Evolutionary conservation across 2,329 filamentous ascomycete genomes (phyloP), one percentile per base, ranked within the genome.

Genomic region (Cladosporium halotolerans): DNA sequence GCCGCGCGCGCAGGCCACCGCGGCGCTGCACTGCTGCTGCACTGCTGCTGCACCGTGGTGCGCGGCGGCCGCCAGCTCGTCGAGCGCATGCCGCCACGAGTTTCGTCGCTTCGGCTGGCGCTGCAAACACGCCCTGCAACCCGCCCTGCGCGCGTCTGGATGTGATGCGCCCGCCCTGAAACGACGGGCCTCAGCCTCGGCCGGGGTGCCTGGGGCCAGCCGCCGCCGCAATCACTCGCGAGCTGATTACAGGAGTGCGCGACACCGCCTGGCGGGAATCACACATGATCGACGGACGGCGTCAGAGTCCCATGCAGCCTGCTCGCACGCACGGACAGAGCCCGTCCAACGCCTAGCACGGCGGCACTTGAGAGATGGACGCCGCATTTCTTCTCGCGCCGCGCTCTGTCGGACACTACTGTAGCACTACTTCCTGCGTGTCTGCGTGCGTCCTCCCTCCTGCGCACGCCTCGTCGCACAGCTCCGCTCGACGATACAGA

Each of bases 231-330:
- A 28, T 28, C 23, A 28, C 4, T 28, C 5, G 5, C 2, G 23
- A 23, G 40, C 18, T 32, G 41, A 51, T 51, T 51, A 38, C 40
- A 51, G 48, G 48, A 51, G 47, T 23, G 40, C 40, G 36, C 36
- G 48, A 51, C 38, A 50, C 48, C 48, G 48, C 48, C 48, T 44
- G 32, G 40, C 28, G 48, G 31, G 48, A 32, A 44, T 51, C 48
- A 51, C 48, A 44, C 18, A 38, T 38, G 48, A 51, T 51, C 48
- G 48, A 51, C 48, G 19, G 48, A 38, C 40, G 48, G 31, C 48
- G 48, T 51, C 40, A 43, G 18, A 41, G 43, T 14, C 32, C 40
- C 40, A 51, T 51, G 48, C 48, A 51, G 40, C 23, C 23, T 28
- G 23, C 23, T 28, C 23, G 23, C 48, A 51, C 28, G 48, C 48